Evolutionary conservation across 805 yeast genomes (phyloP).

Genomic region (Citeromyces nyonsensis): DNA sequence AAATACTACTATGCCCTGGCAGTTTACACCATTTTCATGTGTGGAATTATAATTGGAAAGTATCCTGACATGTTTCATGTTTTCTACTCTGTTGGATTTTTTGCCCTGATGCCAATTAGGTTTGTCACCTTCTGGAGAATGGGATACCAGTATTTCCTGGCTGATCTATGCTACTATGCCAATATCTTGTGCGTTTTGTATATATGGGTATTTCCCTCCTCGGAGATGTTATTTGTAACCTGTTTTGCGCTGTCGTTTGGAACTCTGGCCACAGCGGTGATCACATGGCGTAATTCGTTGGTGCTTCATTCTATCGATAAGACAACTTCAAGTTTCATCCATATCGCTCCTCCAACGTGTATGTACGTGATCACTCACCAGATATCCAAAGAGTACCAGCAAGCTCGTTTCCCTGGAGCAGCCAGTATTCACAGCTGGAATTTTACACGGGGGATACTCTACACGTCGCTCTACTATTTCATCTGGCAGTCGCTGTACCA

Average conservation of each 20-base stretch:
- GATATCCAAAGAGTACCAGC: conserved; percentile 31
- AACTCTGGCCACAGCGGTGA: conserved; percentile 82
- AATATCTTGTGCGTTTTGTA: conserved; percentile 53
- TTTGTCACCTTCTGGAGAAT: conserved; percentile 68
- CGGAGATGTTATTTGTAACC: conserved; percentile 58
- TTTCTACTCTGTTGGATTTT: conserved; percentile 48
- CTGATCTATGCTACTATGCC: conserved; percentile 88
- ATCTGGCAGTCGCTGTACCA: conserved; percentile 87
- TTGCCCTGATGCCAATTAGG: conserved; percentile 68
- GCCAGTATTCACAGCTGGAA: conserved; percentile 57
- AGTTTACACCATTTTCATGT: conserved; percentile 45
- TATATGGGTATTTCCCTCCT: conserved; percentile 73
- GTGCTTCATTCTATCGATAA: conserved; percentile 88
- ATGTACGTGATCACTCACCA: conserved; percentile 80
- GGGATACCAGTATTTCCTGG: conserved; percentile 74
- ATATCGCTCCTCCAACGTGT: conserved; percentile 78
- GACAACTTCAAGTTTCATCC: conserved; percentile 83
- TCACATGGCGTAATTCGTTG: conserved; percentile 89
- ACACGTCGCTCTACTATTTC: conserved; percentile 73
- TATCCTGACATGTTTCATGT: conserved; percentile 67
- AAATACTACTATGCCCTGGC: conserved; percentile 71
- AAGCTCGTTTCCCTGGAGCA: conserved; percentile 67
- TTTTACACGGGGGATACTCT: conserved; percentile 48
- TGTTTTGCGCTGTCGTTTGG: conserved; percentile 85
- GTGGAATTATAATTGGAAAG: conserved; percentile 67